A percentile compares a stretch with the other conserved stretches of the same genome.
Evolutionary conservation across 139 green algal species (phyloP).

Genomic region (Chlamydomonas applanata): DNA sequence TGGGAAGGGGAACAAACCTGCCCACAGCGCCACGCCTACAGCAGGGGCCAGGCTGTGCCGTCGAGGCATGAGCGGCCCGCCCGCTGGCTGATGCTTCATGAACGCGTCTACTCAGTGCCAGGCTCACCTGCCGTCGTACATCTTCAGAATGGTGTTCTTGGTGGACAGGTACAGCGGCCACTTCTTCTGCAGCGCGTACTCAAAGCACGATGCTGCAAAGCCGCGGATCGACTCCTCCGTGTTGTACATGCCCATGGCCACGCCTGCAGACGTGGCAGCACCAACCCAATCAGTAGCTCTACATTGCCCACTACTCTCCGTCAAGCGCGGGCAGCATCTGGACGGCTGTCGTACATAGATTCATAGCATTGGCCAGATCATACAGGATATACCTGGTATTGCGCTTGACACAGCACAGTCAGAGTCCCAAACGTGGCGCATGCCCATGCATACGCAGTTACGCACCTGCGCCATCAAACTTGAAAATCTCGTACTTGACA

Average conservation of each 20-base stretch:
- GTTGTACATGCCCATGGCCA: conserved; percentile 91
- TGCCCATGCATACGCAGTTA: no score
- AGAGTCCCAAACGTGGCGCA: no score
- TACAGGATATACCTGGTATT: no score
- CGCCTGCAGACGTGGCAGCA: conserved; percentile 38
- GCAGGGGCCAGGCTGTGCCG: no score
- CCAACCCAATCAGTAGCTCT: neutral
- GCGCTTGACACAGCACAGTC: no score
- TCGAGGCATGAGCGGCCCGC: no score
- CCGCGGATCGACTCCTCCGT: conserved; percentile 90
- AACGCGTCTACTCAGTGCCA: no score
- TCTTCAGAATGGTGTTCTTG: conserved; percentile 99
- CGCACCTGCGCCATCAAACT: conserved; percentile 62
- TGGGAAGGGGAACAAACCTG: no score
- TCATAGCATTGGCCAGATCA: no score
- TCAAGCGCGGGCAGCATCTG: neutral
- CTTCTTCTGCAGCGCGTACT: conserved; percentile 72
- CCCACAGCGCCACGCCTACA: no score
- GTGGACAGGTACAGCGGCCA: conserved; percentile 93
- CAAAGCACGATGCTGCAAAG: conserved; percentile 90
- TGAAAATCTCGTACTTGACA: conserved; percentile 64
- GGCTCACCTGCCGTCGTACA: conserved; percentile 78
- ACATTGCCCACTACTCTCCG: neutral
- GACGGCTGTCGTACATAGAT: no score
- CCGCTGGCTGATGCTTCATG: no score